Evolutionary conservation across 169 alveolate genomes (phyloP), one percentile per base, ranked within the genome.

Genomic region (Ichthyophthirius multifiliis): DNA sequence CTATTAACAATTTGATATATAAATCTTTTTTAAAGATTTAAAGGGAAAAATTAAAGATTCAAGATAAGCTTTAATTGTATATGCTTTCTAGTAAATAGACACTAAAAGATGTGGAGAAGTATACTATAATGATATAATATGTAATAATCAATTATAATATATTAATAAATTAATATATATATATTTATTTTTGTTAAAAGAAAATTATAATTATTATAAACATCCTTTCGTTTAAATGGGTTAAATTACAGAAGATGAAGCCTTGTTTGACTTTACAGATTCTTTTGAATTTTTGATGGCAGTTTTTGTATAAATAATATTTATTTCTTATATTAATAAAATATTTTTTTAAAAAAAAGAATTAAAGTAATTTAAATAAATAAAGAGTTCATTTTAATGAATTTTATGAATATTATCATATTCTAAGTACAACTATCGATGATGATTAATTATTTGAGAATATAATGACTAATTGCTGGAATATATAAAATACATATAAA

Each of bases 161-260:
- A 0, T 2, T 27, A 55, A n/a, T n/a, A n/a, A n/a, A n/a, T n/a
- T n/a, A n/a, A n/a, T n/a, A n/a, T n/a, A n/a, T 9, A 2, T 18
- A 27, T 27, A 10, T 4, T 55, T n/a, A 13, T 55, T 6, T 1
- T 39, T 5, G 3, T 20, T 55, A 27, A 37, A 39, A 64, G 78
- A 35, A 41, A 43, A 41, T 2, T 78, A 43, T 73, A 80, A 83
- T 74, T 65, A 84, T 4, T 77, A 63, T 5, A 48, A 67, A 12
- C 94, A 89, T 83, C 91, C 94, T 43, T 87, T 85, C 62, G 94
- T 89, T 30, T 63, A 81, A 76, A 48, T 77, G n/a, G 90, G 90
- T 37, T 85, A 87, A 65, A 82, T 46, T 75, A 84, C 85, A 43
- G 94, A 89, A 65, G 94, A 89, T 48, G 94, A 89, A 43, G 81